A percentile compares a stretch with the other conserved stretches of the same genome.
phyloP scores from a whole-genome alignment of 2,329 filamentous ascomycete species.

The Botryotinia globosa region DNA sequence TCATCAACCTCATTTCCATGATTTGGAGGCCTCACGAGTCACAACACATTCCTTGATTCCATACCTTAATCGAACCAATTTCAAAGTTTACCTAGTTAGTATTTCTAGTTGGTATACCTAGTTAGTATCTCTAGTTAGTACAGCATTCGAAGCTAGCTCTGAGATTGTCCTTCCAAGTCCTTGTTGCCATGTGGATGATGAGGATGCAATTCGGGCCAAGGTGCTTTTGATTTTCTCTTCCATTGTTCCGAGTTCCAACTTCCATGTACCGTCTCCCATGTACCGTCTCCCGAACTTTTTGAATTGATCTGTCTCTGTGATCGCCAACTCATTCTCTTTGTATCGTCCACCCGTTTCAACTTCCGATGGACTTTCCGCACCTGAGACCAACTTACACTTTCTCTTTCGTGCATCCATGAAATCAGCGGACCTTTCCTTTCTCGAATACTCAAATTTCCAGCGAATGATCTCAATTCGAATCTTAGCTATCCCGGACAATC shows the following conservation, averaged over 20 bases:
- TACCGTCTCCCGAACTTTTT: background rate
- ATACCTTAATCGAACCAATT: background rate
- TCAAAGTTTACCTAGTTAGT: background rate
- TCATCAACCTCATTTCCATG: background rate
- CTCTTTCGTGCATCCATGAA: background rate
- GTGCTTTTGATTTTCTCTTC: background rate
- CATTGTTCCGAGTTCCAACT: background rate
- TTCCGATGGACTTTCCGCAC: background rate
- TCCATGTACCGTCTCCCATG: background rate
- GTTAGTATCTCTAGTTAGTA: background rate
- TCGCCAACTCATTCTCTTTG: background rate
- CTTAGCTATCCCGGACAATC: background rate
- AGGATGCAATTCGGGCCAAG: background rate
- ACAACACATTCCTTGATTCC: background rate
- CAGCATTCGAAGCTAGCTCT: background rate
- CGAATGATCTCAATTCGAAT: background rate
- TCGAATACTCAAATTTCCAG: background rate
- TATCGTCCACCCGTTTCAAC: background rate
- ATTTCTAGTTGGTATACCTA: background rate
- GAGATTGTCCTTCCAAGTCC: background rate
- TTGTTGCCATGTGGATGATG: background rate
- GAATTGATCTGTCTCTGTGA: background rate
- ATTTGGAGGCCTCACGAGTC: background rate
- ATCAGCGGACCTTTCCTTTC: background rate
- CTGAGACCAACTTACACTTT: background rate